Percentiles rank a stretch among this genome's conserved stretches.
Conservation (phyloP, 139 green algal genomes). For the Tetradesmus obliquus region DNA sequence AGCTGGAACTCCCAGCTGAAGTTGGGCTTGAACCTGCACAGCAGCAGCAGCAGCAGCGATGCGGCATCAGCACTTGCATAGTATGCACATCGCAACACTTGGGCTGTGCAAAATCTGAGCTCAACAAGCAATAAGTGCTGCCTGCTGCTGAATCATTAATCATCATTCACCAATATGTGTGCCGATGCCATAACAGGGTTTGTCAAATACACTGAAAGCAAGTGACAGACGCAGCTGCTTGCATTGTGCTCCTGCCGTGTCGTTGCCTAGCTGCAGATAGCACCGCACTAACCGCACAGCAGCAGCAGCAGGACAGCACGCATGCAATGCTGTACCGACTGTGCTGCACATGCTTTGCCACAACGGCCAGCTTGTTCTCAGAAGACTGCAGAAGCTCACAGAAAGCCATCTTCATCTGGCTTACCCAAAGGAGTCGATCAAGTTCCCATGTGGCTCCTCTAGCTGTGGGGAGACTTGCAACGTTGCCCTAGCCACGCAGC, state of each 20-base stretch:
- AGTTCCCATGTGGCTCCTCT: background rate
- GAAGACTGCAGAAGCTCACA: no score
- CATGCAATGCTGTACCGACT: background rate
- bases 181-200: background rate
- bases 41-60: background rate
- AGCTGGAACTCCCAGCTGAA: constrained; percentile 31
- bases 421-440: constrained; percentile 30
- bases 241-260: no score
- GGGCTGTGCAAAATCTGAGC: background rate
- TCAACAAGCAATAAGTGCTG: background rate
- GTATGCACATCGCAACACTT: background rate
- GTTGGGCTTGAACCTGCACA: constrained; percentile 25
- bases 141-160: background rate
- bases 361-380: no score
- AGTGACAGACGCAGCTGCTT: no score
- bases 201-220: no score
- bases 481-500: background rate
- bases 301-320: background rate
- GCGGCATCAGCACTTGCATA: background rate
- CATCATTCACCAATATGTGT: background rate
- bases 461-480: background rate
- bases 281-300: background rate
- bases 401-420: background rate
- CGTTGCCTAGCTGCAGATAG: background rate
- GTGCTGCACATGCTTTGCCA: no score